Evolutionary conservation across 176 grass and related monocot species (phyloP).

Genomic region (Rhynchospora breviuscula): DNA sequence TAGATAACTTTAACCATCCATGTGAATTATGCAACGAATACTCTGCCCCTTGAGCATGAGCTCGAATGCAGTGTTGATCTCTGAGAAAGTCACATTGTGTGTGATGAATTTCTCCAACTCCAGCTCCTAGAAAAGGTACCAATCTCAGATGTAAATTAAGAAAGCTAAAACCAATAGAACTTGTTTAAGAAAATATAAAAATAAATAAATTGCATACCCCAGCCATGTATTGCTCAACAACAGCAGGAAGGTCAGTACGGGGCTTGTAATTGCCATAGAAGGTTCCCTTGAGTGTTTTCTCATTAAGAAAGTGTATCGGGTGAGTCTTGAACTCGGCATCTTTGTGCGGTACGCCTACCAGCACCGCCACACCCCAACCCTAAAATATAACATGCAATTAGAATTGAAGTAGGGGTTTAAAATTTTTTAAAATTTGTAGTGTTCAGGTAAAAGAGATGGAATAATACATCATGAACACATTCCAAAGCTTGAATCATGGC

Average conservation of each 20-base stretch:
- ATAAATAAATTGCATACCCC: constrained; percentile 24
- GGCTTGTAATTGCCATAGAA: constrained; percentile 96
- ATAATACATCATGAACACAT: constrained; percentile 75
- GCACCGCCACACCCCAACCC: constrained; percentile 84
- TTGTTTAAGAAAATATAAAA: neutral
- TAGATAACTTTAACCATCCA: constrained; percentile 40
- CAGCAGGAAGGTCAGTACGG: constrained; percentile 56
- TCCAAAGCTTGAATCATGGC: constrained; percentile 89
- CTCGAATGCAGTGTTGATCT: constrained; percentile 82
- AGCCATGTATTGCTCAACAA: constrained; percentile 74
- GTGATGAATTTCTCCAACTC: constrained; percentile 93
- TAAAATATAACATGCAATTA: constrained; percentile 7
- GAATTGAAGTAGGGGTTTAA: neutral
- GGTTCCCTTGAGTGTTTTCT: constrained; percentile 90
- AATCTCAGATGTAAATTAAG: neutral
- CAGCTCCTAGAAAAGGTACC: constrained; percentile 40
- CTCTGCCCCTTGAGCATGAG: constrained; percentile 62
- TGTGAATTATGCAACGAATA: constrained; percentile 79
- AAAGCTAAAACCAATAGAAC: neutral
- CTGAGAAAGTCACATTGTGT: constrained; percentile 45
- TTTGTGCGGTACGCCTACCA: constrained; percentile 80
- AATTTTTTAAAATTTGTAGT: neutral
- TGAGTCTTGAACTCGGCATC: constrained; percentile 80
- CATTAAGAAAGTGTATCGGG: constrained; percentile 70
- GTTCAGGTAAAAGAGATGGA: neutral